Evolutionary conservation across 2,329 filamentous ascomycete species (phyloP), one percentile per base, ranked within the genome.

Genomic region (Aspergillus ustus): DNA sequence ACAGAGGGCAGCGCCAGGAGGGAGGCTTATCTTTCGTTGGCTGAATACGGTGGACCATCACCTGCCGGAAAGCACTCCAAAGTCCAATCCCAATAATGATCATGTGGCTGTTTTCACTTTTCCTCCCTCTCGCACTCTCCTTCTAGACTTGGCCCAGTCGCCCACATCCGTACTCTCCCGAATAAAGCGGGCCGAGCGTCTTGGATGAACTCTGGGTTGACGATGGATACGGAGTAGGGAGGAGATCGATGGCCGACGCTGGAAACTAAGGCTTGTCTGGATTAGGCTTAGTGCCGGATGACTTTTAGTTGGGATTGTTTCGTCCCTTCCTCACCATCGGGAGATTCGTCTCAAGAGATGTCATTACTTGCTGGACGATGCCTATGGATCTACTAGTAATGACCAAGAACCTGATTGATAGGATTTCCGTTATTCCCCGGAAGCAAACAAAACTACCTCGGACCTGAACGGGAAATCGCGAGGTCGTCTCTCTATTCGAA

Each of bases 1-100:
- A 40, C 13, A 40, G 34, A 40, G 29, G 31, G 17, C 9, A 53
- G 29, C 43, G 29, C 29, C 44, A 43, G 45, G n/a, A n/a, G 9
- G 9, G 45, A 57, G 54, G 45, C 54, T 49, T 49, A 22, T 49
- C 54, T 49, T 8, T 49, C 20, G 54, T 57, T 57, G 55, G 55
- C 46, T 51, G 37, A 57, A 40, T 11, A 40, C 25, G 34, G 34
- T 40, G 34, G 34, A 2, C 34, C 34, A 15, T 40, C 31, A 13
- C 8, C 11, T 9, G 13, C 11, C 31, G 15, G 34, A 11, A 11
- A 40, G 34, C 15, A 15, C 15, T 3, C 13, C 31, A 37, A 37
- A 11, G 31, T 37, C 31, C 3, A 40, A 15, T 3, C 5, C 34
- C 34, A 40, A 40, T 25, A 40, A 40, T 25, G 34, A 11, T 40